Percentiles rank a stretch among this genome's conserved stretches.
phyloP scores from a whole-genome alignment of 1,284 basidiomycete genomes.

The Fomitopsis betulina region DNA sequence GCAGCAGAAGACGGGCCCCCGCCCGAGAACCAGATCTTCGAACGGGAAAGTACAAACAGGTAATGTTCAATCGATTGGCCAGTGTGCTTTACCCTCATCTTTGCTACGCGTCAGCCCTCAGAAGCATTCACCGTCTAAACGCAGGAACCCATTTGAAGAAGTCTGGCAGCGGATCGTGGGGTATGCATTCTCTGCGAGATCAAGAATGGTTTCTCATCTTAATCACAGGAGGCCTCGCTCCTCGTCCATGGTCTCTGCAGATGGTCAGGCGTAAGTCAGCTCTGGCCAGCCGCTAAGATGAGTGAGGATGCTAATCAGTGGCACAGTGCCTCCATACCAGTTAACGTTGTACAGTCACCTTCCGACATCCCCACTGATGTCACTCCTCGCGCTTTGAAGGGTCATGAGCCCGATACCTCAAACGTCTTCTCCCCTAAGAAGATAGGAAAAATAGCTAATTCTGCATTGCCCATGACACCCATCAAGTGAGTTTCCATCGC shows the following conservation, averaged over 20 bases:
- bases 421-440: conserved; percentile 4
- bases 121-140: conserved; percentile 9
- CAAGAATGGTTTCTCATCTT: background rate
- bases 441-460: background rate
- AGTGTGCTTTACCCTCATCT: background rate
- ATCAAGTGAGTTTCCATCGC: background rate
- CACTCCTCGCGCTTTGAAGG: background rate
- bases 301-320: background rate
- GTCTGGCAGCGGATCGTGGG: conserved; percentile 19
- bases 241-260: conserved; percentile 2
- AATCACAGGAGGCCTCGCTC: conserved; percentile 11
- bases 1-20: conserved; percentile 26
- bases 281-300: background rate
- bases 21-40: conserved; percentile 12
- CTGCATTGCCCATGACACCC: background rate
- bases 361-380: conserved; percentile 6
- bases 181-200: background rate
- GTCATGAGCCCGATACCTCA: background rate
- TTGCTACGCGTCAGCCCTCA: background rate
- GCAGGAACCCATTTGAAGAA: conserved; percentile 16
- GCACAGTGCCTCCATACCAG: background rate
- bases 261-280: background rate
- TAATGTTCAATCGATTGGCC: background rate
- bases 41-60: background rate
- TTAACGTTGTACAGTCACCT: background rate